Evolutionary conservation across 2,329 filamentous ascomycete genomes (phyloP), one percentile per base, ranked within the genome.

Genomic region (Trichoderma hamatum): DNA sequence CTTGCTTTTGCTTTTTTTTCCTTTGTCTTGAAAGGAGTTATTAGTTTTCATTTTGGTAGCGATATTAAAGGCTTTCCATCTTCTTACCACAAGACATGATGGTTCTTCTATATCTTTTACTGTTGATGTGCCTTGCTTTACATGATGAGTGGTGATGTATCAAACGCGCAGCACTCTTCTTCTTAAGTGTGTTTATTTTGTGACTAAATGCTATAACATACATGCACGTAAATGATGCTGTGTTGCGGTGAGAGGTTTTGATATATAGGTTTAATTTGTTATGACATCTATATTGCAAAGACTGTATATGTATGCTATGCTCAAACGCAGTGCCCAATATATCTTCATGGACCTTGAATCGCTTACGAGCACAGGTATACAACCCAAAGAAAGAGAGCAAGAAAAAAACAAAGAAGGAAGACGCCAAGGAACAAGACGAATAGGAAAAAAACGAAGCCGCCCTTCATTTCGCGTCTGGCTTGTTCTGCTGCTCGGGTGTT

Each of bases 401-500:
- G 30, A 46, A 14, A n/a, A 26, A 11, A 52, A 32, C 14, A 24
- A 36, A 43, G 39, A 1, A 43, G 19, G 19, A 43, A 43, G 16
- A 43, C 39, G 39, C 39, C 19, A 52, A 52, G 10, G 19, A 54
- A 30, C 11, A 28, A 28, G n/a, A 14, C 14, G 24, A 58, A 46
- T 14, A 32, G 10, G 55, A 46, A 9, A 7, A 52, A 2, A 52
- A 43, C 11, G 30, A 36, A 10, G 26, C 70, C 68, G 62, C 58
- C 3, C 43, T 32, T 70, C 60, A 63, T 55, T 69, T 64, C 24
- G 58, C 63, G 6, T 60, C 39, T 24, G 68, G 36, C 11, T 58
- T 60, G 24, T 32, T 46, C 13, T 49, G 55, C 66, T 66, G 58
- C 5, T 55, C 26, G 9, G 39, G 6, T 9, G 16, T 7, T 43